Conservation (phyloP, 2,329 filamentous ascomycete species). For the Microsporum audouinii region DNA sequence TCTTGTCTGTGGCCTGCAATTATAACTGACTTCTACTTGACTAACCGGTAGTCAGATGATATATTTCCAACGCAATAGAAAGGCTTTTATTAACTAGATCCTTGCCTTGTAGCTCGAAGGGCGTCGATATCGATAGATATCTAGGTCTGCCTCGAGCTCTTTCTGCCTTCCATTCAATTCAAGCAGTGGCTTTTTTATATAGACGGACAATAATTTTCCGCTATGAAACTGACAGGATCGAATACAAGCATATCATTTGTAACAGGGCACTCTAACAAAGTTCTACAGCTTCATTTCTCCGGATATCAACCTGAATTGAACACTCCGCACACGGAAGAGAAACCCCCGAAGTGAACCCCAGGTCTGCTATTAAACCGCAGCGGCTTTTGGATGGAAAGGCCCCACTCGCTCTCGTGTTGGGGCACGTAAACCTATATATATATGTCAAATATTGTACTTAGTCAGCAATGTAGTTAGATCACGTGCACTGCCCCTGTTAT, state of each 20-base stretch:
- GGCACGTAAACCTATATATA: neutral
- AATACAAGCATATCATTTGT: neutral
- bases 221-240: neutral
- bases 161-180: neutral
- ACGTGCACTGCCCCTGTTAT: too few species aligned
- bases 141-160: neutral
- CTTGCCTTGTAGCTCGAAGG: neutral
- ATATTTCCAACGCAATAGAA: too few species aligned
- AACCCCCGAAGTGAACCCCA: neutral
- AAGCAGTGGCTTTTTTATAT: neutral
- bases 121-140: neutral
- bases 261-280: neutral
- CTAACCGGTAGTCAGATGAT: too few species aligned
- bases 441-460: neutral
- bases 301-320: neutral
- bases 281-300: neutral
- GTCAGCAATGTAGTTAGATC: too few species aligned
- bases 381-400: neutral
- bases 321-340: neutral
- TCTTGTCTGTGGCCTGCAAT: too few species aligned
- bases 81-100: neutral
- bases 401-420: neutral
- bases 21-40: too few species aligned
- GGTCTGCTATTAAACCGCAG: neutral
- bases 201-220: neutral